Conservation (phyloP, 257 asterid genomes). For the Solanum ahanhuiri region DNA sequence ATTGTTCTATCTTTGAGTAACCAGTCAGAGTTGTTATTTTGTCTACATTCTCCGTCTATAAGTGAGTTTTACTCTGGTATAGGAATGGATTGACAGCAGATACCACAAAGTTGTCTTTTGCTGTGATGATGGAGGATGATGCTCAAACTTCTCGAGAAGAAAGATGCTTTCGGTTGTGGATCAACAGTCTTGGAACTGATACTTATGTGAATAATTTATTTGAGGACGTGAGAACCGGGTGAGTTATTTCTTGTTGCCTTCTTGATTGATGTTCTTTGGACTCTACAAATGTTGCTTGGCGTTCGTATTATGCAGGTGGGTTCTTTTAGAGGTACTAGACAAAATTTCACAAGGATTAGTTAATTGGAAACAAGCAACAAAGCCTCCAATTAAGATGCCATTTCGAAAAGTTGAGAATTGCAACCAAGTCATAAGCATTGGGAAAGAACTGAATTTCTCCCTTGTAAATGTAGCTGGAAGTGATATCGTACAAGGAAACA, state of each 20-base stretch:
- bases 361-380: slow-evolving; percentile 74
- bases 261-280: background rate
- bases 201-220: slow-evolving; percentile 61
- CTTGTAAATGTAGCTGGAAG: slow-evolving; percentile 90
- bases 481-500: slow-evolving; percentile 88
- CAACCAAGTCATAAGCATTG: slow-evolving; percentile 79
- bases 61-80: background rate
- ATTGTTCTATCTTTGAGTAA: background rate
- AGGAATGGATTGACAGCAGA: slow-evolving; percentile 83
- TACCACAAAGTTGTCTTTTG: slow-evolving; percentile 41
- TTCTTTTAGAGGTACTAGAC: slow-evolving; percentile 68
- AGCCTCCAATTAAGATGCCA: slow-evolving; percentile 84
- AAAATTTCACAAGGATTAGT: slow-evolving; percentile 56
- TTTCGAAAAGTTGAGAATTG: slow-evolving; percentile 81
- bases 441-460: slow-evolving; percentile 71
- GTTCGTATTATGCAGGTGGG: slow-evolving; percentile 47
- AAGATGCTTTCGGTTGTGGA: slow-evolving; percentile 94
- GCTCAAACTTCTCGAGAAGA: slow-evolving; percentile 88
- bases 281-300: background rate
- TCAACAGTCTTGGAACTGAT: slow-evolving; percentile 86
- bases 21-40: background rate
- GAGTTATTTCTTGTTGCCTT: slow-evolving; percentile 18
- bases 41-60: background rate
- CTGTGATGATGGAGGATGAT: slow-evolving; percentile 91
- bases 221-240: slow-evolving; percentile 86